A percentile compares a stretch with the other conserved stretches of the same genome.
Conservation (phyloP, 2,329 filamentous ascomycete species). For the Ophiocordyceps australis region DNA sequence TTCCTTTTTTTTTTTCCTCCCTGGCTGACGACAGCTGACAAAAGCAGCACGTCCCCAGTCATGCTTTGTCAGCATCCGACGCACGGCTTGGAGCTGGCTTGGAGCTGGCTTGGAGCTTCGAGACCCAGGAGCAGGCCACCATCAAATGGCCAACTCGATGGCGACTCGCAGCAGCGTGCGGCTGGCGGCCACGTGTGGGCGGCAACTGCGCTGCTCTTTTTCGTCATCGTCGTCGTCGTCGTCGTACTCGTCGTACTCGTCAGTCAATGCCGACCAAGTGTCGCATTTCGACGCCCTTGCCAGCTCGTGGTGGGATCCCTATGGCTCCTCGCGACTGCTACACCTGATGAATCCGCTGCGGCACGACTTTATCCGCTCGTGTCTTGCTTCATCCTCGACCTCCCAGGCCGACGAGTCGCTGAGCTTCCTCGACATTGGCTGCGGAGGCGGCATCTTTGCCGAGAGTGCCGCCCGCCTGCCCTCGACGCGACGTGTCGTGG, state of each 20-base stretch:
- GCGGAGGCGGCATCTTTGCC: constrained; percentile 91
- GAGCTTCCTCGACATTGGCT: constrained; percentile 79
- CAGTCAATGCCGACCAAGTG: constrained; percentile 77
- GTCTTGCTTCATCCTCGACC: constrained; percentile 32
- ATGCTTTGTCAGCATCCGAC: not conserved
- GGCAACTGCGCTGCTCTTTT: no score
- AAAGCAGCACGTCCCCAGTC: not conserved
- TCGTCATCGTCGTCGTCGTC: no score
- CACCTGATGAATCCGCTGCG: constrained; percentile 97
- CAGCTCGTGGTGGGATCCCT: constrained; percentile 91
- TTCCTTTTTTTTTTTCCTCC: no score
- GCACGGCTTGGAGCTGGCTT: not conserved
- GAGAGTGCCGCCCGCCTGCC: constrained; percentile 62
- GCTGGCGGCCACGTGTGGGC: no score
- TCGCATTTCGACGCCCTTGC: constrained; percentile 90
- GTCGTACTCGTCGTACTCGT: constrained; percentile 29
- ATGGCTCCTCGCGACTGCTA: constrained; percentile 77
- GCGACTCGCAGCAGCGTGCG: no score
- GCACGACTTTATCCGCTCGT: constrained; percentile 73
- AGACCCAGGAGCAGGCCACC: no score
- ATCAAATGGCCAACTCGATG: no score
- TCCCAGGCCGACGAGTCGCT: constrained; percentile 18
- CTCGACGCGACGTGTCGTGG: constrained; percentile 45
- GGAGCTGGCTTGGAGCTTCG: no score
- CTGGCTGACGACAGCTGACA: not conserved